phyloP scores from a whole-genome alignment of 768 basidiomycete genomes.

The Rossbeevera mucosa region DNA sequence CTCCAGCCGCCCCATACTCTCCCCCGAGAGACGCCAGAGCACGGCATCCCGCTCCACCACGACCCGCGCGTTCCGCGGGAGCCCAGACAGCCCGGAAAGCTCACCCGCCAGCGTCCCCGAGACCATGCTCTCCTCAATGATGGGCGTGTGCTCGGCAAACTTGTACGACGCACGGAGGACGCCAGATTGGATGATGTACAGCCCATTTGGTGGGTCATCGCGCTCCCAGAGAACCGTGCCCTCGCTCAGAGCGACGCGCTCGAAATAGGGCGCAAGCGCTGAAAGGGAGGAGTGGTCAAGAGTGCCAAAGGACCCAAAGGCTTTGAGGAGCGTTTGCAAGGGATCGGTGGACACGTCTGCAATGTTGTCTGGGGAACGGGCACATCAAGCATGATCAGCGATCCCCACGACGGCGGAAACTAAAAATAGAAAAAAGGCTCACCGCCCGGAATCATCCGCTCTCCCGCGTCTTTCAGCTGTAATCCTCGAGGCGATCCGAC shows the following conservation, averaged over 20 bases:
- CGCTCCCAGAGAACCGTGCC: slow-evolving; percentile 71
- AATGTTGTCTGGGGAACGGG: slow-evolving; percentile 11
- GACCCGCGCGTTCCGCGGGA: slow-evolving; percentile 81
- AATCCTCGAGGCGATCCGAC: slow-evolving; percentile 62
- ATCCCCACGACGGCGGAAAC: neutral
- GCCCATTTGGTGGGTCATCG: slow-evolving; percentile 70
- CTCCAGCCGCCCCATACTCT: slow-evolving; percentile 59
- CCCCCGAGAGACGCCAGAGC: slow-evolving; percentile 73
- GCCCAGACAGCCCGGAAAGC: slow-evolving; percentile 74
- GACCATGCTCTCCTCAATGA: slow-evolving; percentile 88
- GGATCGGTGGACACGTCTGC: slow-evolving; percentile 51
- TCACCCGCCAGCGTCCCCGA: slow-evolving; percentile 92
- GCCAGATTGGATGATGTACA: slow-evolving; percentile 88
- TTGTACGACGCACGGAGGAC: slow-evolving; percentile 78
- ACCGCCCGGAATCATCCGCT: slow-evolving; percentile 65
- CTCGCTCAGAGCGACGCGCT: slow-evolving; percentile 50
- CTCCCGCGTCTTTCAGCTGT: slow-evolving; percentile 68
- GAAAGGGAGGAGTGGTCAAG: slow-evolving; percentile 54
- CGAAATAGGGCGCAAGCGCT: slow-evolving; percentile 68
- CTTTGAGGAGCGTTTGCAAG: slow-evolving; percentile 67
- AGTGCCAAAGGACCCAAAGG: slow-evolving; percentile 70
- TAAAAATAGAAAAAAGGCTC: neutral
- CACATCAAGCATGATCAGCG: too few relatives aligned
- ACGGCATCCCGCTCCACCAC: slow-evolving; percentile 73
- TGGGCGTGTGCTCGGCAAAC: slow-evolving; percentile 63